A percentile compares a stretch with the other conserved stretches of the same genome.
Evolutionary conservation across 2,329 filamentous ascomycete species (phyloP).

Genomic region (Pestalotiopsis sp.): DNA sequence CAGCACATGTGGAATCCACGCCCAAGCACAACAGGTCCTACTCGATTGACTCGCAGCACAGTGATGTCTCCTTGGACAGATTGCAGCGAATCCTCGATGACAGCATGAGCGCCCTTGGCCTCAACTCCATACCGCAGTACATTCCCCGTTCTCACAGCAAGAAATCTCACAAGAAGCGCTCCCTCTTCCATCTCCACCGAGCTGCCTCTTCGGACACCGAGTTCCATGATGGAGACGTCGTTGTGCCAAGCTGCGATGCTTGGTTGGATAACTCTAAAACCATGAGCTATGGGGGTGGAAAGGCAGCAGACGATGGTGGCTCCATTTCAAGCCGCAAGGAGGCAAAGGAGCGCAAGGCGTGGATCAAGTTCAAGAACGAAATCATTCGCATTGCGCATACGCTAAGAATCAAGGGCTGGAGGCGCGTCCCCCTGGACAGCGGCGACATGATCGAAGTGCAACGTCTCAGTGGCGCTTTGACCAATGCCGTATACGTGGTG

Average conservation of each 20-base stretch:
- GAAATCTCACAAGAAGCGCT: slow-evolving; percentile 37
- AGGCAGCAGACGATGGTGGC: slow-evolving; percentile 41
- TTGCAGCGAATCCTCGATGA: slow-evolving; percentile 80
- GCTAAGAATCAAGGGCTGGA: slow-evolving; percentile 87
- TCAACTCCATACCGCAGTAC: slow-evolving; percentile 46
- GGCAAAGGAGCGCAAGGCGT: slow-evolving; percentile 73
- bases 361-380: slow-evolving; percentile 88
- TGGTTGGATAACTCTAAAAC: slow-evolving; percentile 90
- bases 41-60: slow-evolving; percentile 68
- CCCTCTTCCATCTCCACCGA: slow-evolving; percentile 40
- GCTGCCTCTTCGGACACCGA: slow-evolving; percentile 81
- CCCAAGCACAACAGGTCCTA: slow-evolving; percentile 38
- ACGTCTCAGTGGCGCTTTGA: slow-evolving; percentile 86
- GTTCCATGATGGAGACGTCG: slow-evolving; percentile 74
- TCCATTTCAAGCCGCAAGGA: slow-evolving; percentile 46
- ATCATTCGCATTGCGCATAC: slow-evolving; percentile 90
- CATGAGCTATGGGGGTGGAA: slow-evolving; percentile 69
- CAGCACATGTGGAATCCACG: neutral
- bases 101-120: slow-evolving; percentile 57
- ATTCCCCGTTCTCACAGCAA: slow-evolving; percentile 44
- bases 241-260: slow-evolving; percentile 85
- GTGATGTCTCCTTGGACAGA: slow-evolving; percentile 74
- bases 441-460: slow-evolving; percentile 71
- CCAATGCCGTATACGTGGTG: slow-evolving; percentile 95
- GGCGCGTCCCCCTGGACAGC: slow-evolving; percentile 72